phyloP scores from a whole-genome alignment of 352 stramenopile genomes.

The Lagenidium giganteum region DNA sequence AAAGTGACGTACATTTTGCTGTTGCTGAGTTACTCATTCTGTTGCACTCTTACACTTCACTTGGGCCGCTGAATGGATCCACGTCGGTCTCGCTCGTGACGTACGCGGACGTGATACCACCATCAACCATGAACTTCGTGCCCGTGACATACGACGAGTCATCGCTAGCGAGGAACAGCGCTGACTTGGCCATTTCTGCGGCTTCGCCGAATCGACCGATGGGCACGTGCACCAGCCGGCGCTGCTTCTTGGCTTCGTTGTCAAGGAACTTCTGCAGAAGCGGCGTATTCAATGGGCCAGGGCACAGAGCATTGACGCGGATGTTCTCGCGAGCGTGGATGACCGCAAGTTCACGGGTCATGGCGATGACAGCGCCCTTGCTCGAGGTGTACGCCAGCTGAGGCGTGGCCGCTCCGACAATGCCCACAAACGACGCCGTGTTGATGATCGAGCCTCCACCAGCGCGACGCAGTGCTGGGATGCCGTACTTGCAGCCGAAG shows the following conservation, averaged over 20 bases:
- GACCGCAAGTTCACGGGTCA: constrained; percentile 69
- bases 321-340: constrained; percentile 83
- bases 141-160: constrained; percentile 80
- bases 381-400: constrained; percentile 79
- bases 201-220: constrained; percentile 81
- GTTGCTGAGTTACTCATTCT: no score
- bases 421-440: constrained; percentile 73
- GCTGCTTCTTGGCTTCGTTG: constrained; percentile 70
- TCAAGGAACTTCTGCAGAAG: constrained; percentile 82
- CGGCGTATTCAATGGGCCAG: constrained; percentile 75
- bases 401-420: constrained; percentile 67
- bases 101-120: constrained; percentile 75
- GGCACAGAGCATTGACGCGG: constrained; percentile 78
- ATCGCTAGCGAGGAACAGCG: constrained; percentile 74
- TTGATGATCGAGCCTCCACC: constrained; percentile 79
- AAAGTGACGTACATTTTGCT: no score
- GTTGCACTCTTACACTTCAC: constrained; percentile 58
- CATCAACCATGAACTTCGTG: constrained; percentile 79
- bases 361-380: constrained; percentile 74
- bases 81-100: constrained; percentile 71
- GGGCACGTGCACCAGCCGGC: constrained; percentile 72
- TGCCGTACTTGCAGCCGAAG: constrained; percentile 77
- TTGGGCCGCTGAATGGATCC: constrained; percentile 69
- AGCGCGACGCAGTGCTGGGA: constrained; percentile 62
- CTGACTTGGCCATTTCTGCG: constrained; percentile 76